Conservation (phyloP, 78 protist genomes). For the Dictyostelium intermedium region DNA sequence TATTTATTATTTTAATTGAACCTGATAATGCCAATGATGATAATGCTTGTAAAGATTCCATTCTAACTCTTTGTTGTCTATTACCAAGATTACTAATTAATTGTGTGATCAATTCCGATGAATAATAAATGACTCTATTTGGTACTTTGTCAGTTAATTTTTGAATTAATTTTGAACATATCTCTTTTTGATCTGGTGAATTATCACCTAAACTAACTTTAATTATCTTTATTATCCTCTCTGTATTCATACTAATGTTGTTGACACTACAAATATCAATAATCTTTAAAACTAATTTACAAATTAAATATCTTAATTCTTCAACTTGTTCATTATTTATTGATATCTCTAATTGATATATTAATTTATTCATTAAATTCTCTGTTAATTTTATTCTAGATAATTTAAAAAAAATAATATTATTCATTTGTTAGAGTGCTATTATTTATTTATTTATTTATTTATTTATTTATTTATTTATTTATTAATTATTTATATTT, state of each 20-base stretch:
- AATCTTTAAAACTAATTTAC: not conserved
- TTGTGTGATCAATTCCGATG: not conserved
- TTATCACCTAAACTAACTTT: not conserved
- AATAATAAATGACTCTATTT: not conserved
- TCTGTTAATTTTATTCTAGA: not conserved
- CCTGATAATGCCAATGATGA: conserved; percentile 9
- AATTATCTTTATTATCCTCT: not conserved
- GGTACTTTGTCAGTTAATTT: conserved; percentile 18
- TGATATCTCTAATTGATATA: not conserved
- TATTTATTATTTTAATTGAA: conserved; percentile 14
- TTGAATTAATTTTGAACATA: not conserved
- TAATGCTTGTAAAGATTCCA: conserved; percentile 32
- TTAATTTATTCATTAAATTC: not conserved
- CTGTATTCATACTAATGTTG: not conserved
- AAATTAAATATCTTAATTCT: conserved; percentile 20
- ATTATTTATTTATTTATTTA: not conserved
- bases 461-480: not conserved
- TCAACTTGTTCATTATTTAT: conserved; percentile 28
- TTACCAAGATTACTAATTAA: not conserved
- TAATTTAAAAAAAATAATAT: too few relatives aligned
- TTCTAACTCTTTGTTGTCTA: conserved; percentile 56
- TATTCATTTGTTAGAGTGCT: too few relatives aligned
- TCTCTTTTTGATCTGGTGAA: conserved; percentile 13
- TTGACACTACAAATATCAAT: not conserved
- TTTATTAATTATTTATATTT: not conserved